Conservation (phyloP, 495 filamentous ascomycete species). For the Talaromyces ruber region DNA sequence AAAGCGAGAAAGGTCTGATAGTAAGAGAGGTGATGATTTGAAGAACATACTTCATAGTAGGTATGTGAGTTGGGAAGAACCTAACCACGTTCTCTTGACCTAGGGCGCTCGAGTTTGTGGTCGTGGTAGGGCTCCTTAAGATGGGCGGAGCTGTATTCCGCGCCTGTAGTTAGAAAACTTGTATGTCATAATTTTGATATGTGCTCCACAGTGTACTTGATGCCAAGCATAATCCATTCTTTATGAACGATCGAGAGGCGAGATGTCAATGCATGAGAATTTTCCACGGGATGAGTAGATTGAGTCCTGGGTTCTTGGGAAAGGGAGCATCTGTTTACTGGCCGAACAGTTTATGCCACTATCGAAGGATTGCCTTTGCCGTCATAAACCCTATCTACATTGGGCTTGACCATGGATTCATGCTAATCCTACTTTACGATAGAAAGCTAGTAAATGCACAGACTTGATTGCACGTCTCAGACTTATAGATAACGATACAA, state of each 20-base stretch:
- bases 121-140: neutral
- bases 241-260: neutral
- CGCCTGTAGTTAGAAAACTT: neutral
- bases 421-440: neutral
- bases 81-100: neutral
- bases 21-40: neutral
- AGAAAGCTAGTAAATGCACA: neutral
- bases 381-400: neutral
- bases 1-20: neutral
- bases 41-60: neutral
- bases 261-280: neutral
- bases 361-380: neutral
- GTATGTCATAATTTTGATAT: neutral
- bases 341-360: neutral
- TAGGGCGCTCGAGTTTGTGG: neutral
- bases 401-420: neutral
- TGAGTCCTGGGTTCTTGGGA: neutral
- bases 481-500: conserved; percentile 28
- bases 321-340: neutral
- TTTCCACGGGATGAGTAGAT: neutral
- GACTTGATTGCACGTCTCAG: neutral
- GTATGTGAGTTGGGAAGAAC: neutral
- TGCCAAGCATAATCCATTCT: neutral
- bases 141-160: neutral
- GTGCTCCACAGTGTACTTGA: neutral